These are phyloP conservation scores for Fraxinus platypoda DNA, from an alignment of 305 asterid genomes.

Conservation along the genomic window DNA sequence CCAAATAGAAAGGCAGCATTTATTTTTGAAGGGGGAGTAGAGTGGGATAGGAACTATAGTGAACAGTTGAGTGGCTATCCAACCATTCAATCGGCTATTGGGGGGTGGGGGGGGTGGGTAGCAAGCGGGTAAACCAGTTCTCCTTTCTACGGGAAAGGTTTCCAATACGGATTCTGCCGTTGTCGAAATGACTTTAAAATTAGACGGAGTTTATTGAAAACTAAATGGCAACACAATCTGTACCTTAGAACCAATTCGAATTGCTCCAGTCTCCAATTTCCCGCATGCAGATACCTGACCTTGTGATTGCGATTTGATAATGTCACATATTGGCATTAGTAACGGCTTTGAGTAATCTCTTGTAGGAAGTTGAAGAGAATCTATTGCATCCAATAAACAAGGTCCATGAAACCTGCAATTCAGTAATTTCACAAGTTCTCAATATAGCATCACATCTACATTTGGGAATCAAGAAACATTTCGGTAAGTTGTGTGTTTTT, in stretches of 20 bases:
- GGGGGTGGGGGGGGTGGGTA: neutral
- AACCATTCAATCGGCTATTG: too few relatives aligned
- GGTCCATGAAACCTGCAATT: constrained; percentile 79
- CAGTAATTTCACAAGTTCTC: constrained; percentile 14
- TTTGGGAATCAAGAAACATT: neutral
- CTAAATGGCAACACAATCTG: constrained; percentile 10
- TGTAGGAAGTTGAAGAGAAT: constrained; percentile 77
- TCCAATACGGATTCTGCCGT: neutral
- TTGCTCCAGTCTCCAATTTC: constrained; percentile 88
- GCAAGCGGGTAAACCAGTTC: neutral
- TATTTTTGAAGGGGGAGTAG: constrained; percentile 6
- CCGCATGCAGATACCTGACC: constrained; percentile 76
- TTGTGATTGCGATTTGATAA: constrained; percentile 74
- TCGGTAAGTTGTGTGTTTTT: neutral
- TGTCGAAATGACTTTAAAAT: neutral
- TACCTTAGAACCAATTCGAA: constrained; percentile 84
- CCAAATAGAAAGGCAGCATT: constrained; percentile 8
- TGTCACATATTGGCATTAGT: constrained; percentile 81
- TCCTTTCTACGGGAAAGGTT: neutral
- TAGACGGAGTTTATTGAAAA: constrained; percentile 6
- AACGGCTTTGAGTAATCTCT: constrained; percentile 83
- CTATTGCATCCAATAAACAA: constrained; percentile 79
- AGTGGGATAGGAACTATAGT: too few relatives aligned
- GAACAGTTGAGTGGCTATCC: too few relatives aligned
- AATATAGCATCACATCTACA: neutral